phyloP scores from a whole-genome alignment of 2,329 filamentous ascomycete genomes.

The Colletotrichum sojae region DNA sequence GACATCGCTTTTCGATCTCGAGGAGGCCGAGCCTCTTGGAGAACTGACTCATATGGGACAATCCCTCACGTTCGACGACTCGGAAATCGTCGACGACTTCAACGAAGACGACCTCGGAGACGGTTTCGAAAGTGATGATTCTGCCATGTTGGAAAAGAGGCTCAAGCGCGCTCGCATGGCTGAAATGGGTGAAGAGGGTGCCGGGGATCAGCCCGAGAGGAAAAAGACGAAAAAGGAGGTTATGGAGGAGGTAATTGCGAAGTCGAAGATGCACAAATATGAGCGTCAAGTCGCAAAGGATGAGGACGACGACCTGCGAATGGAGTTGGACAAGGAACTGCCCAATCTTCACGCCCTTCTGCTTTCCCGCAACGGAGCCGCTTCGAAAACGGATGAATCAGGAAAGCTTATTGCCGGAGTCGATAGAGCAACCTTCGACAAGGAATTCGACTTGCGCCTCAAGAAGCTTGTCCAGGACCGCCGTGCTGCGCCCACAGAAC shows the following conservation, averaged over 20 bases:
- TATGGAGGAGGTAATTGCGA: slow-evolving; percentile 97
- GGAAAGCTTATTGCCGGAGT: slow-evolving; percentile 61
- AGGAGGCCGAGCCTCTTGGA: slow-evolving; percentile 78
- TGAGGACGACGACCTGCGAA: slow-evolving; percentile 89
- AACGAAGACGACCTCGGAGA: slow-evolving; percentile 78
- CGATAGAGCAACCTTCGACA: slow-evolving; percentile 80
- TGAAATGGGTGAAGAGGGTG: slow-evolving; percentile 57
- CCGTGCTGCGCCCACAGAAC: slow-evolving; percentile 86
- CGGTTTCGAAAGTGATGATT: slow-evolving; percentile 71
- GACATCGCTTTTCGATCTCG: slow-evolving; percentile 88
- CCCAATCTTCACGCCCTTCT: slow-evolving; percentile 82
- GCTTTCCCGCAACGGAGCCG: slow-evolving; percentile 61
- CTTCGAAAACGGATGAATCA: slow-evolving; percentile 44
- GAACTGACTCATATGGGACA: slow-evolving; percentile 88
- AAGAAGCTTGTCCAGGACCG: slow-evolving; percentile 88
- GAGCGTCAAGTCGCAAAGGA: slow-evolving; percentile 94
- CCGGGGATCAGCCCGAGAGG: slow-evolving; percentile 76
- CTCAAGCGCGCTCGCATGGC: slow-evolving; percentile 70
- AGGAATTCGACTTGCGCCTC: slow-evolving; percentile 88
- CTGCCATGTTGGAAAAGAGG: slow-evolving; percentile 66
- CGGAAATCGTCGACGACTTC: slow-evolving; percentile 76
- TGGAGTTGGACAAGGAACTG: slow-evolving; percentile 87
- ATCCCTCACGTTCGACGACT: slow-evolving; percentile 72
- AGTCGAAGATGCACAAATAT: slow-evolving; percentile 95
- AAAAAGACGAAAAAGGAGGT: slow-evolving; percentile 98